phyloP scores from a whole-genome alignment of 2,329 filamentous ascomycete genomes.

The Venturia asperata region DNA sequence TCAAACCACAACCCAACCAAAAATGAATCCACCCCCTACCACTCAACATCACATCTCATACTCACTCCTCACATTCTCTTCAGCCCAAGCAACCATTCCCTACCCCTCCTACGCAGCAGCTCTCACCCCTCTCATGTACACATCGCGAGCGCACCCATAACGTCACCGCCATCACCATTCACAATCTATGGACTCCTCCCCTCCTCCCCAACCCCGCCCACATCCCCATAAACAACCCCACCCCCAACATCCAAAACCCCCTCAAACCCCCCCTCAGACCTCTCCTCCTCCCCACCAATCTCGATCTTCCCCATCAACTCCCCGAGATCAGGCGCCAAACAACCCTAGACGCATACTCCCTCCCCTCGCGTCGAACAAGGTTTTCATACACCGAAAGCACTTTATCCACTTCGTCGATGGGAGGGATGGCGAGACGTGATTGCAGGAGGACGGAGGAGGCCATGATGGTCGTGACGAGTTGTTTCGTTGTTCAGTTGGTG shows the following conservation, averaged over 20 bases:
- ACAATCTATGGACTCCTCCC: no score
- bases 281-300: neutral
- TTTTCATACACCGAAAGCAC: neutral
- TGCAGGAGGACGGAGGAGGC: conserved; percentile 8
- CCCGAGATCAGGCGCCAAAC: neutral
- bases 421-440: neutral
- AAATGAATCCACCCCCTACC: neutral
- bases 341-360: neutral
- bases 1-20: neutral
- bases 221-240: neutral
- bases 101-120: neutral
- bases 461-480: conserved; percentile 8
- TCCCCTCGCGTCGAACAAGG: neutral
- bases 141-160: neutral
- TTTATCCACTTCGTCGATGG: conserved; percentile 3
- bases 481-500: conserved; percentile 4
- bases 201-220: neutral
- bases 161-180: no score
- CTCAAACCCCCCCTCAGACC: neutral
- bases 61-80: neutral
- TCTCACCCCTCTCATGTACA: neutral
- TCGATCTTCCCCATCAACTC: conserved; percentile 6
- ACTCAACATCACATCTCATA: neutral
- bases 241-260: neutral
- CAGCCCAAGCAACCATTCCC: neutral